Conservation (phyloP, 179 eudicot genomes). For the Beta lomatogona region DNA sequence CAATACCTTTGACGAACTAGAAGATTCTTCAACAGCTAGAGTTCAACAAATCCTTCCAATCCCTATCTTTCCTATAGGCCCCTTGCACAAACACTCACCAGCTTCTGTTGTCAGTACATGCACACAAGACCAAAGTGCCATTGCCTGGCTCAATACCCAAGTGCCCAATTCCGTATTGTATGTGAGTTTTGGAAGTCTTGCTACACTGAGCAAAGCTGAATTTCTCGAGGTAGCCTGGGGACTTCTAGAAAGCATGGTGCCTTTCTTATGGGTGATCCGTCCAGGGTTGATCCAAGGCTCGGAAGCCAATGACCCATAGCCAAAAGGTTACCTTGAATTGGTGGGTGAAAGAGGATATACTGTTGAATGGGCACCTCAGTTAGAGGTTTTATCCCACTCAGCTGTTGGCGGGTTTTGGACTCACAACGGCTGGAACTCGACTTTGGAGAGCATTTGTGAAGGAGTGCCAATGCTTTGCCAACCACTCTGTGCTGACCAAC, state of each 20-base stretch:
- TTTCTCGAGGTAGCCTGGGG: constrained; percentile 34
- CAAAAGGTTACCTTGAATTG: constrained; percentile 10
- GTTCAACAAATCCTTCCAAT: constrained; percentile 1
- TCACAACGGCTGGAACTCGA: constrained; percentile 42
- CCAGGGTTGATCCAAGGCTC: constrained; percentile 26
- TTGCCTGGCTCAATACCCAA: constrained; percentile 34
- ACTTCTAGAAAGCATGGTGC: constrained; percentile 19
- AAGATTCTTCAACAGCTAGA: constrained; percentile 23
- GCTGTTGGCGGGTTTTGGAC: constrained; percentile 40
- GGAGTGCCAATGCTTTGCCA: constrained; percentile 54
- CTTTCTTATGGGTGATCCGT: constrained; percentile 42
- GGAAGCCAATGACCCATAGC: not conserved
- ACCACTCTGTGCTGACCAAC: constrained; percentile 35
- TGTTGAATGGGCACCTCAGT: constrained; percentile 41
- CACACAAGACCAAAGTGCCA: constrained; percentile 17
- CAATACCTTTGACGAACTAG: constrained; percentile 42
- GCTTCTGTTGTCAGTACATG: constrained; percentile 7
- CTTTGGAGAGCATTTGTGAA: constrained; percentile 45
- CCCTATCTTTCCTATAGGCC: constrained; percentile 37
- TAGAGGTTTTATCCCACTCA: constrained; percentile 31
- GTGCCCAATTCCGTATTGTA: constrained; percentile 32
- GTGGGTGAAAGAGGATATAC: constrained; percentile 25
- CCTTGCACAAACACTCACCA: constrained; percentile 30
- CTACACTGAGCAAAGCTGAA: constrained; percentile 23
- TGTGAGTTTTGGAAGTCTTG: constrained; percentile 37